Conservation (phyloP, 192 early-diverging fungal genomes). For the Backusella tarrabulga region DNA sequence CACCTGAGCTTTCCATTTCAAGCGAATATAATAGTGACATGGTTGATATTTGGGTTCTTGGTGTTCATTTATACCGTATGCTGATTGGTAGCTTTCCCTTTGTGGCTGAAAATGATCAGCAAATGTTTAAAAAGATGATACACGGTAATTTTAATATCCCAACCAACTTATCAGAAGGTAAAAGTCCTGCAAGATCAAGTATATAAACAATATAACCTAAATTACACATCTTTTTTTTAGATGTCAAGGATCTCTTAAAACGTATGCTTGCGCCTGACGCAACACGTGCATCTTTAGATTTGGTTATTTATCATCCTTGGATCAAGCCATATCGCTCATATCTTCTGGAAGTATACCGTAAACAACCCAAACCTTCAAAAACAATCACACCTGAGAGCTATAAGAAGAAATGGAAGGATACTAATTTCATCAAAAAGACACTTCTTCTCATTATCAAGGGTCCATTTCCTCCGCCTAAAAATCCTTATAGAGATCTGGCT, state of each 20-base stretch:
- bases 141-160: conserved; percentile 28
- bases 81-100: conserved; percentile 51
- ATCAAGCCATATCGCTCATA: conserved; percentile 25
- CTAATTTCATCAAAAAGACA: neutral
- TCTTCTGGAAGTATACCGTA: neutral
- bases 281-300: conserved; percentile 34
- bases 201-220: neutral
- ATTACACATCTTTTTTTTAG: neutral
- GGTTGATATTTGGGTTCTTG: conserved; percentile 87
- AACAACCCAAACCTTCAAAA: neutral
- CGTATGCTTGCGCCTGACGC: conserved; percentile 34
- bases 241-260: conserved; percentile 35
- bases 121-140: conserved; percentile 34
- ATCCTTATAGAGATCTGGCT: conserved; percentile 27
- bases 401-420: neutral
- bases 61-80: conserved; percentile 86
- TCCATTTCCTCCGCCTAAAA: conserved; percentile 30
- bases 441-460: conserved; percentile 16
- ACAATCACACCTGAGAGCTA: neutral
- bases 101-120: conserved; percentile 33
- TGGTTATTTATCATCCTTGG: conserved; percentile 39
- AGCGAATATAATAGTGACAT: conserved; percentile 9
- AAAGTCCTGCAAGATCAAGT: neutral
- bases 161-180: conserved; percentile 24
- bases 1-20: conserved; percentile 20